Percentiles rank a stretch among this genome's conserved stretches.
phyloP scores from a whole-genome alignment of 1,284 basidiomycete genomes.

The Leccinum insolens region DNA sequence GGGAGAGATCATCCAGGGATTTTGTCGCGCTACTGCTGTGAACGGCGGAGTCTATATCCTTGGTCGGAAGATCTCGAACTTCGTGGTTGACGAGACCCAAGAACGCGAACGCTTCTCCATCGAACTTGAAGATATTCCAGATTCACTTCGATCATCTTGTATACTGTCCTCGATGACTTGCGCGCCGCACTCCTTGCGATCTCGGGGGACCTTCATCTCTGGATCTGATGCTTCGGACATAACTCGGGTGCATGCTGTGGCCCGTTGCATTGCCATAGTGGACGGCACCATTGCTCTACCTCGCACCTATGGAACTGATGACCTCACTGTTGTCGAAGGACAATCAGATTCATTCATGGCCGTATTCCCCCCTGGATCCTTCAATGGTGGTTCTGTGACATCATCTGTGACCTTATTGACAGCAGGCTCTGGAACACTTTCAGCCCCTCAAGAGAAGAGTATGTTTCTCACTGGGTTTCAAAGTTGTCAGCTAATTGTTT shows the following conservation, averaged over 20 bases:
- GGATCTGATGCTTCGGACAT: constrained; percentile 5
- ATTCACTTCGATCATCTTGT: constrained; percentile 49
- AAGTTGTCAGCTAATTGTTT: constrained; percentile 1
- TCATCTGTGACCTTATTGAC: constrained; percentile 71
- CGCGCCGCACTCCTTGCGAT: constrained; percentile 34
- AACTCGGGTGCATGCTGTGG: constrained; percentile 38
- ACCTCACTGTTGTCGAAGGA: constrained; percentile 23
- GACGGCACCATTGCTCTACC: constrained; percentile 44
- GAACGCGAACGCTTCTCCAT: constrained; percentile 42
- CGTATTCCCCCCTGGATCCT: constrained; percentile 78
- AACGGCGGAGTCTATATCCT: constrained; percentile 86
- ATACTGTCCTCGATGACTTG: constrained; percentile 47
- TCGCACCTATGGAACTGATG: constrained; percentile 23
- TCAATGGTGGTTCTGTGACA: constrained; percentile 47
- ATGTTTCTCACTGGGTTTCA: constrained; percentile 30
- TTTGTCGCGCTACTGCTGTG: constrained; percentile 88
- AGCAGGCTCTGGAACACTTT: constrained; percentile 84
- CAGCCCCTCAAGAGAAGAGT: constrained; percentile 86
- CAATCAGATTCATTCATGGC: constrained; percentile 54
- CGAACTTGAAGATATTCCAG: constrained; percentile 62
- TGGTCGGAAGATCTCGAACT: constrained; percentile 54
- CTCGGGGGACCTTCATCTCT: constrained; percentile 17
- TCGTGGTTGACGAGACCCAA: constrained; percentile 34
- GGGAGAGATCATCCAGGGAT: constrained; percentile 92
- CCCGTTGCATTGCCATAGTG: constrained; percentile 72